Conservation (phyloP, 1,139 yeast species). For the Debaryomycetaceae sp. region DNA sequence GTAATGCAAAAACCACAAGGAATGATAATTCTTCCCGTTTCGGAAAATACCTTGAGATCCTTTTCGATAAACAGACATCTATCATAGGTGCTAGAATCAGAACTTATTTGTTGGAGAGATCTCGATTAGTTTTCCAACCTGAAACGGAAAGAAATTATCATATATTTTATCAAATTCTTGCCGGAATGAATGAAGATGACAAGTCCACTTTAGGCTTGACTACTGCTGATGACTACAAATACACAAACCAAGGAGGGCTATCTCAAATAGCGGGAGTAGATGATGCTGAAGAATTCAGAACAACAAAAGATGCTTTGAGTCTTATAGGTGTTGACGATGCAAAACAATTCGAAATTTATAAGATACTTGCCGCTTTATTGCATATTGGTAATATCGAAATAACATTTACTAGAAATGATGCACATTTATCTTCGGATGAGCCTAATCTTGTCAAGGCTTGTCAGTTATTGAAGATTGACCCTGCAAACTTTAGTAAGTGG, state of each 20-base stretch:
- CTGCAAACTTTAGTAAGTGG: conserved; percentile 82
- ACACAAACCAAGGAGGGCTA: conserved; percentile 88
- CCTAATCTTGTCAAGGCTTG: conserved; percentile 82
- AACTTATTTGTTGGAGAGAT: conserved; percentile 88
- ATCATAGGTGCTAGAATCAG: conserved; percentile 94
- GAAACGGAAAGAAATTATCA: conserved; percentile 87
- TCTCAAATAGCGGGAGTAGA: conserved; percentile 73
- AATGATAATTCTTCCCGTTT: conserved; percentile 97
- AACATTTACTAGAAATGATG: conserved; percentile 82
- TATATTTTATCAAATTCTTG: conserved; percentile 85
- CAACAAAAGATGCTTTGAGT: conserved; percentile 70
- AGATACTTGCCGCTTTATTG: conserved; percentile 80
- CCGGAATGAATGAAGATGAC: conserved; percentile 66
- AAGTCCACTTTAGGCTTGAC: conserved; percentile 60
- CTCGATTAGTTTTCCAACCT: conserved; percentile 93
- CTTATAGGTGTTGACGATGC: conserved; percentile 70
- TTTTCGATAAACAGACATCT: conserved; percentile 68
- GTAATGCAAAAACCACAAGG: conserved; percentile 96
- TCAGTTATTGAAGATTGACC: conserved; percentile 78
- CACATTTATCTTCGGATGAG: conserved; percentile 79
- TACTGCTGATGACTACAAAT: conserved; percentile 66
- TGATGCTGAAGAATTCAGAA: conserved; percentile 72
- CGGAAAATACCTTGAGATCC: conserved; percentile 91
- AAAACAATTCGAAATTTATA: conserved; percentile 68
- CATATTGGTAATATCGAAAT: conserved; percentile 93